Evolutionary conservation across 257 asterid species (phyloP).

Genomic region (Scutellaria barbata): DNA sequence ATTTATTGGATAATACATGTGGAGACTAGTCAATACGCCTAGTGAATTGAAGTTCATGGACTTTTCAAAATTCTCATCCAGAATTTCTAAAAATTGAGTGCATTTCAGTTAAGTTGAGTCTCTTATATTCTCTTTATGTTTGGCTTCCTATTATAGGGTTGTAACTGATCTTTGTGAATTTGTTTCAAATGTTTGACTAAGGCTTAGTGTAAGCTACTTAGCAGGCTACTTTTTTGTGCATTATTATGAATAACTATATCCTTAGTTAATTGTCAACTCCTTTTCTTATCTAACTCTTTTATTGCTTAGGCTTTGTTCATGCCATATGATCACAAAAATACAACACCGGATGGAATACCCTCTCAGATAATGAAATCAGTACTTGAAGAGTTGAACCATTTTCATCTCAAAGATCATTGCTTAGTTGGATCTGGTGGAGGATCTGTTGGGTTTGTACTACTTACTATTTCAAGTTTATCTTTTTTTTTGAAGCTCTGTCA

Average conservation of each 20-base stretch:
- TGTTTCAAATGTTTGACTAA: slow-evolving; percentile 24
- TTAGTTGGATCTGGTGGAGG: slow-evolving; percentile 98
- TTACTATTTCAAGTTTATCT: background rate
- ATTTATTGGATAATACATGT: background rate
- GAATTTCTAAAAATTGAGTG: slow-evolving; percentile 14
- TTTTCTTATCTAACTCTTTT: slow-evolving; percentile 25
- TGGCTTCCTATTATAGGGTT: background rate
- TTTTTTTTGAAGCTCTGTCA: background rate
- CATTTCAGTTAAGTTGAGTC: background rate
- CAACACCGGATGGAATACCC: slow-evolving; percentile 85
- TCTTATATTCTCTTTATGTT: background rate
- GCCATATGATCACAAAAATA: slow-evolving; percentile 99
- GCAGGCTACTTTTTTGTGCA: slow-evolving; percentile 17
- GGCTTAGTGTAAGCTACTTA: slow-evolving; percentile 2
- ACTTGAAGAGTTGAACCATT: slow-evolving; percentile 85
- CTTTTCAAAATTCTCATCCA: background rate
- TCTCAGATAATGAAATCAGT: slow-evolving; percentile 78
- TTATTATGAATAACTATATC: slow-evolving; percentile 23
- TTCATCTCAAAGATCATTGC: slow-evolving; percentile 82
- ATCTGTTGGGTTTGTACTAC: slow-evolving; percentile 87
- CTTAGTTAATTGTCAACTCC: slow-evolving; percentile 4
- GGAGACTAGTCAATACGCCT: background rate
- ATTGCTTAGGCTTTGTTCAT: slow-evolving; percentile 79
- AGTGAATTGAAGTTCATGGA: background rate
- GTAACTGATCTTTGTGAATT: background rate